Evolutionary conservation across 2,329 filamentous ascomycete species (phyloP).

Genomic region (Fusarium sp.): DNA sequence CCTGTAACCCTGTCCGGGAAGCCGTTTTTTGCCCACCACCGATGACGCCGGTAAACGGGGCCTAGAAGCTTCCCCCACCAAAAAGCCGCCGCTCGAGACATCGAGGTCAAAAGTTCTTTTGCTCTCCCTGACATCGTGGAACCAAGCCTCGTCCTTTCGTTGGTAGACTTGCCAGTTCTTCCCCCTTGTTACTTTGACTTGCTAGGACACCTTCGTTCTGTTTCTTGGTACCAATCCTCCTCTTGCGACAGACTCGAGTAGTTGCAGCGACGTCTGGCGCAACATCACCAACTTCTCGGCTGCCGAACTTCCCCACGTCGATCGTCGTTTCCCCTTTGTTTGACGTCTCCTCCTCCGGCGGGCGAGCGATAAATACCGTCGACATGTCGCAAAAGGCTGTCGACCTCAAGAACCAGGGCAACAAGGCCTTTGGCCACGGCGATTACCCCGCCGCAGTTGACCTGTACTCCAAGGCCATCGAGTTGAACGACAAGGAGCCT

Average conservation of each 20-base stretch:
- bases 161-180: constrained; percentile 24
- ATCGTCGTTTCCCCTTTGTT: constrained; percentile 11
- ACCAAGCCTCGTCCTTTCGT: constrained; percentile 17
- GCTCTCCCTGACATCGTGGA: constrained; percentile 39
- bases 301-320: constrained; percentile 28
- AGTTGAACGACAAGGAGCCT: constrained; percentile 83
- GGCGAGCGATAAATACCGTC: constrained; percentile 19
- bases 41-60: constrained; percentile 42
- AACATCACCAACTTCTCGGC: constrained; percentile 34
- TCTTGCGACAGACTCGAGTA: constrained; percentile 24
- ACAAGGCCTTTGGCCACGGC: constrained; percentile 89
- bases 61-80: constrained; percentile 38
- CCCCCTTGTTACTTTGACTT: constrained; percentile 20
- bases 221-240: constrained; percentile 2
- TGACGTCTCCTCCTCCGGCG: constrained; percentile 4
- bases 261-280: constrained; percentile 37
- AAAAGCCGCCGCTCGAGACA: constrained; percentile 31
- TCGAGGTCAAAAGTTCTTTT: constrained; percentile 41
- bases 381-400: constrained; percentile 74
- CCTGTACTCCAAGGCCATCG: constrained; percentile 89
- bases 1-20: constrained; percentile 30
- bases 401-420: constrained; percentile 92
- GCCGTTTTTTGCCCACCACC: constrained; percentile 20
- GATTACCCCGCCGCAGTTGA: constrained; percentile 88
- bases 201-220: constrained; percentile 5